Evolutionary conservation across 2,329 filamentous ascomycete species (phyloP).

Genomic region (Colletotrichum agaves): DNA sequence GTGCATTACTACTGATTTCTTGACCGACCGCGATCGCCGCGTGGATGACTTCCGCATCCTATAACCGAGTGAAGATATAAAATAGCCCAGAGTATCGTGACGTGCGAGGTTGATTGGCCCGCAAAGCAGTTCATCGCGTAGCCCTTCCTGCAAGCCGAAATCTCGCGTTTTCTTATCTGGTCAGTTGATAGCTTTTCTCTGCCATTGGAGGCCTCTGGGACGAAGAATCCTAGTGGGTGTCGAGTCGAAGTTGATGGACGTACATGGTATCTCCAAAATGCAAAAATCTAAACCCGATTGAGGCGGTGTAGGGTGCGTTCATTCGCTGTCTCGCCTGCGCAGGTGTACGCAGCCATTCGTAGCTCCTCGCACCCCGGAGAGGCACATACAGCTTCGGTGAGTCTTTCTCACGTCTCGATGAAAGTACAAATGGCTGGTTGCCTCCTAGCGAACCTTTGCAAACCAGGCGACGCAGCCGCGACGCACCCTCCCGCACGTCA

Average conservation of each 20-base stretch:
- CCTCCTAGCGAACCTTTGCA: conserved; percentile 23
- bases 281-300: conserved; percentile 18
- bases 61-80: conserved; percentile 3
- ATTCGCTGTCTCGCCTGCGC: conserved; percentile 22
- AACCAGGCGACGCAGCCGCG: conserved; percentile 18
- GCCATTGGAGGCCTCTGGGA: conserved; percentile 20
- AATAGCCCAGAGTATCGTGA: neutral
- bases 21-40: conserved; percentile 19
- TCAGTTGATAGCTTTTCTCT: conserved; percentile 11
- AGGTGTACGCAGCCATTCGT: conserved; percentile 15
- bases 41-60: conserved; percentile 1
- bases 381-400: conserved; percentile 30
- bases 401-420: neutral
- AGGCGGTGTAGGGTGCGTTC: conserved; percentile 18
- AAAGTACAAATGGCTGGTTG: conserved; percentile 6
- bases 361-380: neutral
- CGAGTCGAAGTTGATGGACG: neutral
- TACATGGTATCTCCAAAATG: conserved; percentile 11
- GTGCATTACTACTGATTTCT: conserved; percentile 8
- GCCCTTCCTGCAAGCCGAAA: conserved; percentile 75
- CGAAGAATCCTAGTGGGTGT: neutral
- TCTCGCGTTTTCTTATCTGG: conserved; percentile 48
- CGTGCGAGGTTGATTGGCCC: conserved; percentile 8
- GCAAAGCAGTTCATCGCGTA: conserved; percentile 46
- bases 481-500: conserved; percentile 25